Evolutionary conservation across 1,284 basidiomycete species (phyloP), one percentile per base, ranked within the genome.

Genomic region (Entoloma clypeatum): DNA sequence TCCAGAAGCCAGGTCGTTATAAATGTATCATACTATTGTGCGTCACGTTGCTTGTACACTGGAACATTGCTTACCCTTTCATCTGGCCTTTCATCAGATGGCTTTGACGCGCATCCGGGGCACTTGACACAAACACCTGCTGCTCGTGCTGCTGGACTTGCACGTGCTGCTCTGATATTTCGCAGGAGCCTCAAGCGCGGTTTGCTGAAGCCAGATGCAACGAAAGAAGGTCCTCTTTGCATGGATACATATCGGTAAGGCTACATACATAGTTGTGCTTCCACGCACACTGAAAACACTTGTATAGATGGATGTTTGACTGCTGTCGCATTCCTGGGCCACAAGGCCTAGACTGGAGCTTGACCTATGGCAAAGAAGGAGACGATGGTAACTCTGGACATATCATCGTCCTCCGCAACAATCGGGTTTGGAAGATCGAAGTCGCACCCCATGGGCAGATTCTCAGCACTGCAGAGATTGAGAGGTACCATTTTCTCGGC

Each of bases 251-350:
- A 86, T 66, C 75, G 90, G 80, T 88, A 53, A 39, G 62, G 10
- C 16, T 11, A 4, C 35, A 8, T 19, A 17, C 6, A 31, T n/a
- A 5, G 10, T 23, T n/a, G 7, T 38, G 6, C n/a, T 18, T n/a
- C 39, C 17, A 6, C 10, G 22, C 18, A n/a, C 10, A 28, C 21
- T 28, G 14, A 13, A 38, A 10, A 47, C 17, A 5, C 23, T 27
- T 14, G 27, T 28, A 26, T 43, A 85, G 86, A 31, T 89, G 91
- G 91, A 92, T 94, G 85, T 94, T 93, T 55, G 92, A 94, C 63
- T 89, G 88, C 55, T 87, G 79, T 53, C 86, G 91, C 39, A 71
- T 94, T 25, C 92, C 91, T 2, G 85, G 86, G 2, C 61, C 67
- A 3, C 68, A 78, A 31, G 79, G 79, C 0, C 63, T 81, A 1